Conservation (phyloP, 2,329 filamentous ascomycete species). For the Incumbomyces lentus region DNA sequence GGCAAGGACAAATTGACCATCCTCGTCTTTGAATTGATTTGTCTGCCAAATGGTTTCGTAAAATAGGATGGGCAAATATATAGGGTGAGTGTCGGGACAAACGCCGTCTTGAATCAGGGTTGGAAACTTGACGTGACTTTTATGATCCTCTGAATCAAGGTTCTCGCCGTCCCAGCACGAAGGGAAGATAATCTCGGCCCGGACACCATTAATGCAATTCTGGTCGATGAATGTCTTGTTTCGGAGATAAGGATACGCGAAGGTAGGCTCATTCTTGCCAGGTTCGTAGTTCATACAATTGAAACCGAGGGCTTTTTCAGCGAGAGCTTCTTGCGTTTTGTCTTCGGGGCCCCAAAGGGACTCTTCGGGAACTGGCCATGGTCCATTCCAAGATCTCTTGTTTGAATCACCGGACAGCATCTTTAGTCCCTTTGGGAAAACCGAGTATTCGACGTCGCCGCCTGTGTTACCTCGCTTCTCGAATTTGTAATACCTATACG, state of each 20-base stretch:
- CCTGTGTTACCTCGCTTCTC: conserved; percentile 5
- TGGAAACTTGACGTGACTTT: conserved; percentile 66
- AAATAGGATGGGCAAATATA: conserved; percentile 63
- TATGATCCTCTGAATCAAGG: conserved; percentile 43
- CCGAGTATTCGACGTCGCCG: conserved; percentile 23
- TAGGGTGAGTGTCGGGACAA: conserved; percentile 60
- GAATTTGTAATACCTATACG: conserved; percentile 57
- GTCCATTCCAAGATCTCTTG: conserved; percentile 59
- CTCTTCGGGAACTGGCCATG: conserved; percentile 58
- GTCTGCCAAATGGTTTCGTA: conserved; percentile 82
- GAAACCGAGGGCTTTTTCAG: conserved; percentile 79
- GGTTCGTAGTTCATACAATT: conserved; percentile 80
- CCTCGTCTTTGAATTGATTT: conserved; percentile 48
- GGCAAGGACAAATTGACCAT: conserved; percentile 54
- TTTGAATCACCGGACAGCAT: conserved; percentile 69
- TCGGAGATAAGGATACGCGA: conserved; percentile 73
- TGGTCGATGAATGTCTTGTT: conserved; percentile 68
- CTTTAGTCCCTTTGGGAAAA: conserved; percentile 66
- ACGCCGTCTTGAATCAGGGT: conserved; percentile 62
- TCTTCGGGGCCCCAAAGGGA: conserved; percentile 57
- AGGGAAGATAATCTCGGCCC: conserved; percentile 78
- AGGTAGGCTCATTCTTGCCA: conserved; percentile 53
- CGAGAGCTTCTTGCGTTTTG: conserved; percentile 59
- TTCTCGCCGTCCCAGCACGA: conserved; percentile 77
- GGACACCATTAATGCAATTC: conserved; percentile 71